Conservation (phyloP, 805 yeast genomes). For the Suhomyces sp. region DNA sequence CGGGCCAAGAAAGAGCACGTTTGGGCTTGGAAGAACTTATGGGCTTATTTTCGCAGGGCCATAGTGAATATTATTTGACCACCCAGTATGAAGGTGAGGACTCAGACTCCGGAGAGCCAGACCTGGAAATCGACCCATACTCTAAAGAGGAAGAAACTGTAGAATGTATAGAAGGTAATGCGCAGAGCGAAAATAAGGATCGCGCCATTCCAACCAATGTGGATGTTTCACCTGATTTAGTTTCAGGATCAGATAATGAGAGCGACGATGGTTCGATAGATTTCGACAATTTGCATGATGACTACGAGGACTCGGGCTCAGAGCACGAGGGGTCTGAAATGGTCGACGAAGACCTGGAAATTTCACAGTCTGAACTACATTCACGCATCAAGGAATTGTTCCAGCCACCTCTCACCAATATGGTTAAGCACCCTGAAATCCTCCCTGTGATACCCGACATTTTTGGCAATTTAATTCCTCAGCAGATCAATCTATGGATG, state of each 20-base stretch:
- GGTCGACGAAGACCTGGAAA: slow-evolving; percentile 20
- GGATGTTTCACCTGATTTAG: not conserved
- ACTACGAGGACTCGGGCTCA: slow-evolving; percentile 36
- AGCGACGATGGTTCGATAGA: slow-evolving; percentile 33
- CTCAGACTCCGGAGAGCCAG: not conserved
- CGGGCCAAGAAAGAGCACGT: slow-evolving; percentile 52
- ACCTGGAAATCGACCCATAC: not conserved
- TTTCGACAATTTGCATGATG: slow-evolving; percentile 45
- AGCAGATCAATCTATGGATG: slow-evolving; percentile 75
- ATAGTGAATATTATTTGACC: slow-evolving; percentile 55
- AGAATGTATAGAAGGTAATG: not conserved
- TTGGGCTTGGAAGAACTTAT: slow-evolving; percentile 52
- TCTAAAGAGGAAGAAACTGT: not conserved
- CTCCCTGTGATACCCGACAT: slow-evolving; percentile 43
- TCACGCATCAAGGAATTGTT: slow-evolving; percentile 47
- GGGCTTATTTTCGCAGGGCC: slow-evolving; percentile 38
- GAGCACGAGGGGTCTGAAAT: slow-evolving; percentile 11
- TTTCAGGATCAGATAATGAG: not conserved
- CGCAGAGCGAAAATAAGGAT: not conserved
- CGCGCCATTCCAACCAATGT: not conserved
- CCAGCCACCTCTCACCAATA: slow-evolving; percentile 60
- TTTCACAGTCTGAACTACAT: slow-evolving; percentile 30
- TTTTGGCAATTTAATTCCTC: slow-evolving; percentile 50
- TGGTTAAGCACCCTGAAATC: slow-evolving; percentile 18
- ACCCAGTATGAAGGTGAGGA: slow-evolving; percentile 51